phyloP scores from a whole-genome alignment of 805 yeast species.

The Yarrowia osloensis region DNA sequence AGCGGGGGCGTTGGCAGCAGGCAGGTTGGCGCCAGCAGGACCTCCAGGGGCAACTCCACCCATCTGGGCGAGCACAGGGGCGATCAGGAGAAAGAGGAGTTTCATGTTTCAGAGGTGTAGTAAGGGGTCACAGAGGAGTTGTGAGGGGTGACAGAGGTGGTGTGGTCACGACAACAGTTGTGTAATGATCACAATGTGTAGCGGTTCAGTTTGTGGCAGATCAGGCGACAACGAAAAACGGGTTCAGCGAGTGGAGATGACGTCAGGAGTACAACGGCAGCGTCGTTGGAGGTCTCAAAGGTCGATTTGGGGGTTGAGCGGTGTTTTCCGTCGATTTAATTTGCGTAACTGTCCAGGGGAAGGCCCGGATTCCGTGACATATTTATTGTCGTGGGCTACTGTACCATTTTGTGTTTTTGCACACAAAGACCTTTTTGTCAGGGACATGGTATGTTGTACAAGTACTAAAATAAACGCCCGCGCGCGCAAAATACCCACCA shows the following conservation, averaged over 20 bases:
- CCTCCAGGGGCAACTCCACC: slow-evolving; percentile 25
- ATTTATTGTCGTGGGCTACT: not conserved
- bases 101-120: not conserved
- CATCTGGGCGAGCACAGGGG: not conserved
- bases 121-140: not conserved
- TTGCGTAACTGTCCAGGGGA: not conserved
- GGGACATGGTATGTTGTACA: too few species aligned
- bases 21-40: slow-evolving; percentile 1
- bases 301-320: not conserved
- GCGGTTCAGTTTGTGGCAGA: too few species aligned
- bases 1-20: slow-evolving; percentile 8
- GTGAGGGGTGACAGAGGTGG: not conserved
- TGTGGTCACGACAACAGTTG: not conserved
- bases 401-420: not conserved
- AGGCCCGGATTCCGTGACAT: not conserved
- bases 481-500: too few species aligned
- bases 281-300: not conserved
- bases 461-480: too few species aligned
- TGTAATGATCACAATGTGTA: not conserved
- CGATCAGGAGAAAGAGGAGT: not conserved
- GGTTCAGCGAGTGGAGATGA: not conserved
- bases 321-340: not conserved
- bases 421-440: not conserved
- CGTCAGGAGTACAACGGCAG: not conserved
- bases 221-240: too few species aligned